Evolutionary conservation across 306 rosid species (phyloP), one percentile per base, ranked within the genome.

Genomic region (Rosa chinensis): DNA sequence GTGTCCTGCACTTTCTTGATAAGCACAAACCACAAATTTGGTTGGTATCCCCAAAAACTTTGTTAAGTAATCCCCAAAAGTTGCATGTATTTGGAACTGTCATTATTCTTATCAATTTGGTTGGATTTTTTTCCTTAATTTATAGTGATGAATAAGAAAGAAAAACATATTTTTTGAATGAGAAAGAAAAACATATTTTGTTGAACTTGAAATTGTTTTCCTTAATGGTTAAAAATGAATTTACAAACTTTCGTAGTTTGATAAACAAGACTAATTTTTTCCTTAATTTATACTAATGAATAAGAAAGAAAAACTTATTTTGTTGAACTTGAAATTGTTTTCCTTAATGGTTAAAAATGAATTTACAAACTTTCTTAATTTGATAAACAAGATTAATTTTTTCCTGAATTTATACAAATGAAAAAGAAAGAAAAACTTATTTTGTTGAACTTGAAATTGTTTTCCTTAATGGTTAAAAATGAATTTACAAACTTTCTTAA

Each of bases 1-100:
- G 69, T 64, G 69, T 64, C 69, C 42, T 28, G 13, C 69, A 32
- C 69, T 35, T 28, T 64, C 18, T 64, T 64, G 45, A 66, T 66
- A 39, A 66, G 13, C 72, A 18, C 48, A 66, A 8, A 66, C 28
- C 32, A 40, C 28, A 18, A 3, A 39, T 39, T 39, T 66, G 45
- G 47, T 40, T 18, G 48, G 8, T 35, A 32, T 64, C 44, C 39
- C 18, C 39, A 64, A 11, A 13, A 11, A 17, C 10, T 64, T 6
- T 35, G 10, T 14, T 14, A 32, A 25, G 21, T 28, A 11, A 35
- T 64, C 8, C 44, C 10, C 8, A 5, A 32, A 39, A 63, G 13
- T 14, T 35, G 40, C 6, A 35, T 14, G 8, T 28, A 13, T 14
- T 1, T 52, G 0, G 5, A 8, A 64, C 17, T 66, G 4, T 8